A percentile compares a stretch with the other conserved stretches of the same genome.
phyloP scores from a whole-genome alignment of 2,329 filamentous ascomycete species.

The Whalleya microplaca region DNA sequence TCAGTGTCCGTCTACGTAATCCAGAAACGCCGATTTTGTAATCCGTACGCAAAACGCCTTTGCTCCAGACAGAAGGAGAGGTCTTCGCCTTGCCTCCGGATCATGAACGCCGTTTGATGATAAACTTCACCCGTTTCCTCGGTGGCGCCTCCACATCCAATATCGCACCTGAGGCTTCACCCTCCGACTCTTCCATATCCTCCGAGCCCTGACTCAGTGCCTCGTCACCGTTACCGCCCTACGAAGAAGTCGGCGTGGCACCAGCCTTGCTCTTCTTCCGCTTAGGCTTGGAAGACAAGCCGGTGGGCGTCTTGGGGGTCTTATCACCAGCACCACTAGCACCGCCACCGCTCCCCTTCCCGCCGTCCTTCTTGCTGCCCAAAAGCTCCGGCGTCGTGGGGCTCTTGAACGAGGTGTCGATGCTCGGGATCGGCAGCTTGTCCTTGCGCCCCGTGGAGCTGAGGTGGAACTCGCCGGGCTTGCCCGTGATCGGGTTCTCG shows the following conservation, averaged over 20 bases:
- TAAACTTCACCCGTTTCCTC: background rate
- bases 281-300: conserved; percentile 39
- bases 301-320: conserved; percentile 41
- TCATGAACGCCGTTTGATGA: background rate
- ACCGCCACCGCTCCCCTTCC: too few relatives aligned
- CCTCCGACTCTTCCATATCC: conserved; percentile 1
- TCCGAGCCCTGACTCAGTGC: background rate
- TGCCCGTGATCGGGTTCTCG: conserved; percentile 69
- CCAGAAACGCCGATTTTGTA: conserved; percentile 15
- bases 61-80: background rate
- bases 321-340: too few relatives aligned
- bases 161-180: conserved; percentile 3
- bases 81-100: background rate
- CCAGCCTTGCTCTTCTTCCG: conserved; percentile 42
- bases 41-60: conserved; percentile 1
- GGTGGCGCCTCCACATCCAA: background rate
- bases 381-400: conserved; percentile 26
- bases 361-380: conserved; percentile 34
- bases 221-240: conserved; percentile 11
- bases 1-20: conserved; percentile 25
- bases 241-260: conserved; percentile 30
- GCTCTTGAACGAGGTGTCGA: conserved; percentile 33
- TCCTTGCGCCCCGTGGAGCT: conserved; percentile 62
- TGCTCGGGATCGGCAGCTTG: conserved; percentile 34
- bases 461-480: conserved; percentile 67